phyloP scores from a whole-genome alignment of 495 filamentous ascomycete genomes.

The Penicillium pulvis region DNA sequence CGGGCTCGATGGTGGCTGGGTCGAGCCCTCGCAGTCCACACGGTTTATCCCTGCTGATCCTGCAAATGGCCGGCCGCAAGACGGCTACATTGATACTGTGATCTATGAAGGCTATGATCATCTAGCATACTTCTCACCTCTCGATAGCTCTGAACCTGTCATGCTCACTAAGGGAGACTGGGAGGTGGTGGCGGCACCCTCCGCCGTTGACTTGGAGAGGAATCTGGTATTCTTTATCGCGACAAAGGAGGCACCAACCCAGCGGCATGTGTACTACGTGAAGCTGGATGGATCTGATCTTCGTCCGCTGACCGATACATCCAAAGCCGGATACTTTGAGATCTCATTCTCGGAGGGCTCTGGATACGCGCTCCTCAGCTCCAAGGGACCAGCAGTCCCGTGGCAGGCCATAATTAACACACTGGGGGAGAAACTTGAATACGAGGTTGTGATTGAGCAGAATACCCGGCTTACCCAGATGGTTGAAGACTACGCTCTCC shows the following conservation, averaged over 20 bases:
- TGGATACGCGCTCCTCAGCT: constrained; percentile 80
- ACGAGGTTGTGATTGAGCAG: constrained; percentile 72
- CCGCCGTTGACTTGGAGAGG: constrained; percentile 79
- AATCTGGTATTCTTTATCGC: constrained; percentile 90
- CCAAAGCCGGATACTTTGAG: constrained; percentile 77
- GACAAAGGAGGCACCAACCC: constrained; percentile 82
- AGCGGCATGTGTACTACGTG: constrained; percentile 89
- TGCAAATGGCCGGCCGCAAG: constrained; percentile 69
- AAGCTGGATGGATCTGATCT: constrained; percentile 76
- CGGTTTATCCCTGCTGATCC: constrained; percentile 85
- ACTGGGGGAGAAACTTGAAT: constrained; percentile 61
- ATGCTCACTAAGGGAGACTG: constrained; percentile 87
- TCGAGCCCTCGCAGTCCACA: constrained; percentile 88
- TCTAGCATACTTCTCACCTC: constrained; percentile 89
- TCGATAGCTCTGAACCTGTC: constrained; percentile 77
- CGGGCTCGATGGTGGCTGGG: constrained; percentile 91
- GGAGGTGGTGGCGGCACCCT: constrained; percentile 90
- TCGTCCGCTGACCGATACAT: constrained; percentile 70
- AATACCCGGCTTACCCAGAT: constrained; percentile 68
- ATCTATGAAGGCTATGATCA: constrained; percentile 88
- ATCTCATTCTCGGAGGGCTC: constrained; percentile 83
- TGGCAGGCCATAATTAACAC: constrained; percentile 92
- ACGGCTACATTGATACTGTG: constrained; percentile 92
- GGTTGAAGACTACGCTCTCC: constrained; percentile 77
- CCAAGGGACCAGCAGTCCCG: constrained; percentile 82